These are phyloP conservation scores for Coemansia sp. DNA, from an alignment of 192 early-diverging fungal genomes.

Conservation along the genomic window DNA sequence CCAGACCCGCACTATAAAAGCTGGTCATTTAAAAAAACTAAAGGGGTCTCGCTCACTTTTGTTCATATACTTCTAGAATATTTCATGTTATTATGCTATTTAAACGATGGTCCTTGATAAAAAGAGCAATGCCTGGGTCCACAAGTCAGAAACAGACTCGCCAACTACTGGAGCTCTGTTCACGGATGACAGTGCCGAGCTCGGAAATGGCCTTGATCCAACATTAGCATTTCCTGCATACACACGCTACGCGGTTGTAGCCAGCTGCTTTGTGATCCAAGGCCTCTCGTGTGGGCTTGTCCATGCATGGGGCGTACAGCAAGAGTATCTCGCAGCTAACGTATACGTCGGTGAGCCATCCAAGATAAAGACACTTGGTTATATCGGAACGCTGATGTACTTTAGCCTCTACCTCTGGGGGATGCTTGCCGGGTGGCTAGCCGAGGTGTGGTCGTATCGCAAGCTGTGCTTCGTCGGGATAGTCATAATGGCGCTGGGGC, in stretches of 20 bases:
- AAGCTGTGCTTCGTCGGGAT: conserved; percentile 36
- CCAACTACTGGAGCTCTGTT: background rate
- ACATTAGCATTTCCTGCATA: conserved; percentile 21
- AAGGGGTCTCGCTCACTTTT: background rate
- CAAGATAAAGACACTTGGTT: conserved; percentile 36
- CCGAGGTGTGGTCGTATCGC: conserved; percentile 52
- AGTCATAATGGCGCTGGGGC: conserved; percentile 55
- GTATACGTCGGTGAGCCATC: conserved; percentile 21
- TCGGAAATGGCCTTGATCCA: background rate
- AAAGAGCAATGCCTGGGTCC: background rate
- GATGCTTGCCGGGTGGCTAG: conserved; percentile 47
- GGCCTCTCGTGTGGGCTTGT: conserved; percentile 42
- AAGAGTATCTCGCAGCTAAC: conserved; percentile 42
- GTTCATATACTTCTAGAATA: background rate
- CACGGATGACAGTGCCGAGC: background rate
- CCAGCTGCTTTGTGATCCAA: conserved; percentile 44
- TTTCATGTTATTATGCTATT: background rate
- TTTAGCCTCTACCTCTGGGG: conserved; percentile 48
- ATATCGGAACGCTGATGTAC: conserved; percentile 52
- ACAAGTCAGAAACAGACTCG: background rate
- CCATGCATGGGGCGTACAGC: conserved; percentile 52
- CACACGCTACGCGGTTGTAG: conserved; percentile 41
- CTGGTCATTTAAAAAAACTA: background rate
- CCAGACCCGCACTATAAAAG: background rate
- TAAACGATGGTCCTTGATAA: background rate